A percentile compares a stretch with the other conserved stretches of the same genome.
phyloP scores from a whole-genome alignment of 768 basidiomycete genomes.

The Boletus rufocinnamomeus region DNA sequence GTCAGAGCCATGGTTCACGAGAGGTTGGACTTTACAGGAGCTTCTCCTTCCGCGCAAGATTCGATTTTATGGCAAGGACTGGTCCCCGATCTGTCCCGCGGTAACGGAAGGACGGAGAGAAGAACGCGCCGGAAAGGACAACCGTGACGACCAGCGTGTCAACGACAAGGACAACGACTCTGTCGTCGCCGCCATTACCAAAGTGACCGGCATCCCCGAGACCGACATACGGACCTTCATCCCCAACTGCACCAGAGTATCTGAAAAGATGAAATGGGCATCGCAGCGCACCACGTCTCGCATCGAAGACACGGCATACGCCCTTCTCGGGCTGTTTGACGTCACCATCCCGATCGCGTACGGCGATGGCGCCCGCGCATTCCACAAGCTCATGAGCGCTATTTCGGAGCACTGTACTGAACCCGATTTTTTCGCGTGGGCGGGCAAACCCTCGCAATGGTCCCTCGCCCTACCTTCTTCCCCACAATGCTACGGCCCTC shows the following conservation, averaged over 20 bases:
- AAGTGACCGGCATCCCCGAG: conserved; percentile 25
- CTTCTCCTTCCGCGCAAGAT: conserved; percentile 27
- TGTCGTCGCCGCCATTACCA: conserved; percentile 17
- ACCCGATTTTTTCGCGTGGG: conserved; percentile 27
- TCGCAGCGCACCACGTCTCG: conserved; percentile 26
- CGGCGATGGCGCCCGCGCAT: conserved; percentile 27
- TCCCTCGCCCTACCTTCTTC: conserved; percentile 28
- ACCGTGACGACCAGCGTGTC: conserved; percentile 18
- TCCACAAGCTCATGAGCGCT: conserved; percentile 22
- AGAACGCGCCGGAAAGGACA: conserved; percentile 7
- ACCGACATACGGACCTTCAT: conserved; percentile 24
- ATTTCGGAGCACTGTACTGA: conserved; percentile 22
- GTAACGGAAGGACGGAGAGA: conserved; percentile 20
- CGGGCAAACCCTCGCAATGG: conserved; percentile 25
- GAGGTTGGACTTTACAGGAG: conserved; percentile 28
- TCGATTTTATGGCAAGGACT: conserved; percentile 27
- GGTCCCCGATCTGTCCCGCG: conserved; percentile 25
- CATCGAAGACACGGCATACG: conserved; percentile 28
- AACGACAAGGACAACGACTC: conserved; percentile 28
- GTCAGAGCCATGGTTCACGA: conserved; percentile 27
- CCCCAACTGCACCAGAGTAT: conserved; percentile 20
- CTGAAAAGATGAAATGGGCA: conserved; percentile 30
- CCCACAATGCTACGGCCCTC: conserved; percentile 19
- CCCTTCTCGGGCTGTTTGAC: conserved; percentile 28
- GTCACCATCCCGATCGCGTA: conserved; percentile 25